Evolutionary conservation across 495 filamentous ascomycete species (phyloP).

Genomic region (Aspergillus sparsus): DNA sequence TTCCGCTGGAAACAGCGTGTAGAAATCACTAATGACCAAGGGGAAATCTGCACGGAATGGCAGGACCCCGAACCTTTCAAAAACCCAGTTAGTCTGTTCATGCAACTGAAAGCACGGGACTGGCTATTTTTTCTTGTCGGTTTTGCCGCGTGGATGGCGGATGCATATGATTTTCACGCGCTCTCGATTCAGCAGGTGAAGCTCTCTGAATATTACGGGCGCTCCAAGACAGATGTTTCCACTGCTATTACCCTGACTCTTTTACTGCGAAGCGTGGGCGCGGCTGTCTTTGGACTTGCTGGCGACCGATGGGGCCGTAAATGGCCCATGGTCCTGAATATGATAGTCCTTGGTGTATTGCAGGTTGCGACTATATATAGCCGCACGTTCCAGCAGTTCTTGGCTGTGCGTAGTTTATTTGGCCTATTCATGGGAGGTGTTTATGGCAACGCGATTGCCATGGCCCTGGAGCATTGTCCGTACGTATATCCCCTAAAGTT

Average conservation of each 20-base stretch:
- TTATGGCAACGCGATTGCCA: constrained; percentile 76
- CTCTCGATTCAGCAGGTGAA: constrained; percentile 72
- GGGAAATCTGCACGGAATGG: constrained; percentile 57
- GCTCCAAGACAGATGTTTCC: constrained; percentile 62
- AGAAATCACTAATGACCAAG: constrained; percentile 59
- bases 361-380: constrained; percentile 76
- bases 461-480: constrained; percentile 78
- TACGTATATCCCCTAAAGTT: constrained; percentile 21
- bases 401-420: constrained; percentile 69
- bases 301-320: constrained; percentile 75
- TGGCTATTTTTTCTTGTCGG: constrained; percentile 72
- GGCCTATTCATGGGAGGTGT: constrained; percentile 82
- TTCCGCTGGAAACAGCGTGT: constrained; percentile 69
- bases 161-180: constrained; percentile 78
- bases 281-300: constrained; percentile 68
- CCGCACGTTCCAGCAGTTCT: constrained; percentile 63
- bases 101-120: constrained; percentile 52
- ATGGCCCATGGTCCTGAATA: constrained; percentile 77
- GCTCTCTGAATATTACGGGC: constrained; percentile 64
- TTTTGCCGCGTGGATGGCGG: constrained; percentile 64
- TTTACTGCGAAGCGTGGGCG: constrained; percentile 69
- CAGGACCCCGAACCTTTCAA: constrained; percentile 55
- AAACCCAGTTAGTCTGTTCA: constrained; percentile 63
- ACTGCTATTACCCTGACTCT: constrained; percentile 76
- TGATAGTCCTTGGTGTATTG: constrained; percentile 62